Evolutionary conservation across 257 asterid species (phyloP).

Genomic region (Solanum megistacrolobum): DNA sequence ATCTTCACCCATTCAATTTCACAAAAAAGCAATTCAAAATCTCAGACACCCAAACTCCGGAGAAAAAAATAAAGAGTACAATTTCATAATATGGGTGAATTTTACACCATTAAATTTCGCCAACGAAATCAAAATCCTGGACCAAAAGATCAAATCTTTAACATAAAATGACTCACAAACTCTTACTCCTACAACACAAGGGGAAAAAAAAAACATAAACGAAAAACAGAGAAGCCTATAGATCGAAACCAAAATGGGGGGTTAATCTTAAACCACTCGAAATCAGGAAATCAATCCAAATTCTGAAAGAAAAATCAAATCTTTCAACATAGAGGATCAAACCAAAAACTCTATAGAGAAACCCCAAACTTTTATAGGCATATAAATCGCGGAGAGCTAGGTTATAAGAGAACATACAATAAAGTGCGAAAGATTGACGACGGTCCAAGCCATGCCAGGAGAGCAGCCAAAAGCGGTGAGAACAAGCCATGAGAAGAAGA

Average conservation of each 20-base stretch:
- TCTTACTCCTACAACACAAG: not conserved
- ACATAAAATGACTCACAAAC: not conserved
- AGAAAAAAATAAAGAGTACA: not conserved
- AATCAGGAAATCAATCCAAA: not conserved
- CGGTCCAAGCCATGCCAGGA: constrained; percentile 94
- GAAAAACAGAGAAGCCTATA: not conserved
- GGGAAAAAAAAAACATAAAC: not conserved
- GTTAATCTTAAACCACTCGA: not conserved
- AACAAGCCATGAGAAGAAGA: constrained; percentile 80
- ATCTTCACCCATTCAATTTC: not conserved
- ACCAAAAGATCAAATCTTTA: not conserved
- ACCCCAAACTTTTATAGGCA: not conserved
- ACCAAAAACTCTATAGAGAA: not conserved
- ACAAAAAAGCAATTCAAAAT: not conserved
- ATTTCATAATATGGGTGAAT: not conserved
- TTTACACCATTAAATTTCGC: not conserved
- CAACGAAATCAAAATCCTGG: not conserved
- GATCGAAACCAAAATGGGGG: not conserved
- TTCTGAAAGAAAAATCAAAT: not conserved
- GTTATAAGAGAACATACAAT: not conserved
- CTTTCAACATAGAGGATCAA: not conserved
- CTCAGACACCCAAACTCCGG: not conserved
- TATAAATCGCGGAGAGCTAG: not conserved
- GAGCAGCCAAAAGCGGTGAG: constrained; percentile 72
- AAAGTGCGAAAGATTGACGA: constrained; percentile 76